phyloP scores from a whole-genome alignment of 768 basidiomycete species.

The Leccinum rimulosum region DNA sequence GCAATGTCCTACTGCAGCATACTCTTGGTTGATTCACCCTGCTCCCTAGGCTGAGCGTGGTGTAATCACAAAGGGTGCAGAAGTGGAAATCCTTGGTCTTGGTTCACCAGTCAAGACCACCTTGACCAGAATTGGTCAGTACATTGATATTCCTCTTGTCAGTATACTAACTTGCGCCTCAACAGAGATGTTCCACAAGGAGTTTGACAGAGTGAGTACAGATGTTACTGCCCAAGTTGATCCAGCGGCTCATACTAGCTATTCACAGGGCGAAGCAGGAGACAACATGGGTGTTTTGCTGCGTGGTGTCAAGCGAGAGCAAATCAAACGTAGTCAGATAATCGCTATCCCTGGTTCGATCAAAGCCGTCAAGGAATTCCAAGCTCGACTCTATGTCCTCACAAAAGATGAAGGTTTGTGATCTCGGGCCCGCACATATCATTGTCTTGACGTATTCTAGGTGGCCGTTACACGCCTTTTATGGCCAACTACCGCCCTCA shows the following conservation, averaged over 20 bases:
- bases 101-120: constrained; percentile 85
- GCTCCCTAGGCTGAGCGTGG: constrained; percentile 81
- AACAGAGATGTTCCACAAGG: constrained; percentile 99
- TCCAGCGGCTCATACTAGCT: constrained; percentile 5
- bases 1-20: constrained; percentile 21
- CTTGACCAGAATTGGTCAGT: constrained; percentile 84
- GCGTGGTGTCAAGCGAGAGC: constrained; percentile 96
- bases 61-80: constrained; percentile 83
- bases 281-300: constrained; percentile 99
- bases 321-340: constrained; percentile 90
- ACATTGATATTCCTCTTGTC: background rate
- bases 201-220: constrained; percentile 78
- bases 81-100: constrained; percentile 90
- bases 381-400: constrained; percentile 80
- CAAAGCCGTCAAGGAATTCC: constrained; percentile 93
- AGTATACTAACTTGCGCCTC: constrained; percentile 5
- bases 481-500: constrained; percentile 93
- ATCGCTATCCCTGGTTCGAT: constrained; percentile 86
- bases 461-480: constrained; percentile 89
- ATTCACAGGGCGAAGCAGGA: constrained; percentile 82
- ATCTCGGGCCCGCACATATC: constrained; percentile 45
- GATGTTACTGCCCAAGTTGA: background rate
- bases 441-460: constrained; percentile 17
- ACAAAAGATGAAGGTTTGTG: constrained; percentile 41
- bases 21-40: background rate